A percentile compares a stretch with the other conserved stretches of the same genome.
These are phyloP conservation scores for Pyronema domesticum DNA, from an alignment of 495 filamentous ascomycete genomes.

Conservation along the genomic window DNA sequence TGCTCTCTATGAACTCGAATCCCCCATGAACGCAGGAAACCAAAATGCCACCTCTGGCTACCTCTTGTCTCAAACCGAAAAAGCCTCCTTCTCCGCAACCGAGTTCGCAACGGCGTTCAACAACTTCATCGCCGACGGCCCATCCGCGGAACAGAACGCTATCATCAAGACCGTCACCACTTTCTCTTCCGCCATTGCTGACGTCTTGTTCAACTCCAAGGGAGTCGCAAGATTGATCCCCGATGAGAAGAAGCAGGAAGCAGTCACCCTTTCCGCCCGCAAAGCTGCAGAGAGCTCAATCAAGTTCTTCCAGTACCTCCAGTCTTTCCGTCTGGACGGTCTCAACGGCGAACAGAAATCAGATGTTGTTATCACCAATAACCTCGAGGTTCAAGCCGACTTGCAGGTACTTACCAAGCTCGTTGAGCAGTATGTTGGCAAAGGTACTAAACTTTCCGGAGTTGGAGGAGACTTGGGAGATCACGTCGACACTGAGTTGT, in stretches of 20 bases:
- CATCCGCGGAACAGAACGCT: conserved; percentile 75
- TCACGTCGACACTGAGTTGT: conserved; percentile 78
- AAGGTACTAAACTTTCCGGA: conserved; percentile 51
- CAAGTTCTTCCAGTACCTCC: conserved; percentile 85
- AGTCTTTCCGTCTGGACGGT: conserved; percentile 82
- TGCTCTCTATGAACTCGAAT: conserved; percentile 90
- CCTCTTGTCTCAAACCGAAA: conserved; percentile 90
- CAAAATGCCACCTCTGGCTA: conserved; percentile 94
- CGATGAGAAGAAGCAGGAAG: conserved; percentile 82
- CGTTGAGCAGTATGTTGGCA: conserved; percentile 73
- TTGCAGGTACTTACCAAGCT: conserved; percentile 82
- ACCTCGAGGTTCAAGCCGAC: conserved; percentile 80
- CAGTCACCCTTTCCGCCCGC: conserved; percentile 60
- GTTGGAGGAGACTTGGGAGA: conserved; percentile 74
- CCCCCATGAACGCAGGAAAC: conserved; percentile 94
- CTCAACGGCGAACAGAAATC: conserved; percentile 78
- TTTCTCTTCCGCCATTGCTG: conserved; percentile 76
- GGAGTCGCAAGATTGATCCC: conserved; percentile 85
- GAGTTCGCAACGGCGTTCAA: conserved; percentile 97
- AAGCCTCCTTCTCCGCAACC: conserved; percentile 80
- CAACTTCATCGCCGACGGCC: conserved; percentile 91
- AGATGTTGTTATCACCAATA: conserved; percentile 90
- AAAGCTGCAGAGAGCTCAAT: conserved; percentile 76
- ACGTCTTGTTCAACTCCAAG: conserved; percentile 92
- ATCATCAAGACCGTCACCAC: conserved; percentile 84